Percentiles rank a stretch among this genome's conserved stretches.
These are phyloP conservation scores for Apiospora marii DNA, from an alignment of 2,329 filamentous ascomycete genomes.

Conservation along the genomic window DNA sequence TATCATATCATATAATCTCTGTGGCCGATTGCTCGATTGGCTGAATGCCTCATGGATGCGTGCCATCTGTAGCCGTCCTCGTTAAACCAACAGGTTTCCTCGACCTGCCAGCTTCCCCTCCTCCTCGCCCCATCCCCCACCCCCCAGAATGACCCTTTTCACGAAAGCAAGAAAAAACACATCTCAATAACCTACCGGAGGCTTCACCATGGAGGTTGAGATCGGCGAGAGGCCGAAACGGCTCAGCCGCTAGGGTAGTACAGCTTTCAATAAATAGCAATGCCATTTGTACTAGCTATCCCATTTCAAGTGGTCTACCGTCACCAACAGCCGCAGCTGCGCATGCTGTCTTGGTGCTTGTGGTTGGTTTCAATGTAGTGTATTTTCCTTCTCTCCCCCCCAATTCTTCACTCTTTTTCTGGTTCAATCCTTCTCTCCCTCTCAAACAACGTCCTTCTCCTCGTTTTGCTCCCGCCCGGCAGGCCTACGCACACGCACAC, in stretches of 20 bases:
- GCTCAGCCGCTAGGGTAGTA: constrained; percentile 13
- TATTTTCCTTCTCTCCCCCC: not conserved
- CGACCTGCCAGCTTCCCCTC: not conserved
- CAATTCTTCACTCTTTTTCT: not conserved
- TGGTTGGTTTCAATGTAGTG: not conserved
- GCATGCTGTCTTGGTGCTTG: not conserved
- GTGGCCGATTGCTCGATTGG: not conserved
- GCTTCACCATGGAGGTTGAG: constrained; percentile 4
- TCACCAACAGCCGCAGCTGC: not conserved
- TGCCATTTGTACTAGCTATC: not conserved
- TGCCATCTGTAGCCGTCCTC: not conserved
- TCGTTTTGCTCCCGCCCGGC: not conserved
- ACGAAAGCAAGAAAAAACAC: not conserved
- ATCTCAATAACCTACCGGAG: not conserved
- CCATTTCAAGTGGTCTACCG: not conserved
- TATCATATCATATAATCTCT: not conserved
- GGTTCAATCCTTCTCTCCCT: not conserved
- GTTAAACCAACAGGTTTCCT: not conserved
- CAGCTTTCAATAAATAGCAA: constrained; percentile 7
- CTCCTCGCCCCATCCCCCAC: not conserved
- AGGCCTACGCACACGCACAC: not conserved
- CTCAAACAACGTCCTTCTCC: not conserved
- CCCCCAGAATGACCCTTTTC: not conserved
- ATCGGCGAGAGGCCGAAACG: constrained; percentile 1
- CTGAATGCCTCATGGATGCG: not conserved